Evolutionary conservation across 225 moss, liverwort and hornwort genomes (phyloP).

Genomic region (Polytrichum commune): DNA sequence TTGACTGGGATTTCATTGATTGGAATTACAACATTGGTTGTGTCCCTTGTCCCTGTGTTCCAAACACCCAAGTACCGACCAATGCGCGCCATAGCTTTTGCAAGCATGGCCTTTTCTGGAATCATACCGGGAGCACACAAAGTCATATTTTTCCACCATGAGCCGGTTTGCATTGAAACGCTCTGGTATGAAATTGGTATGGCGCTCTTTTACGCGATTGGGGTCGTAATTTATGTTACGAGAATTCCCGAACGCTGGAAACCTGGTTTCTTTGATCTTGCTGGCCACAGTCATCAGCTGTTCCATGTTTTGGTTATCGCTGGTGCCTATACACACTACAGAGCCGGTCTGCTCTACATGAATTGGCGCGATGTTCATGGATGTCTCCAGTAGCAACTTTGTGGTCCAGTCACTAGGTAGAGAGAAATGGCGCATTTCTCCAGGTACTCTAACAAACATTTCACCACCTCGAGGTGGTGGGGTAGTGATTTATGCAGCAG

Average conservation of each 20-base stretch:
- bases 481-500: too few species aligned
- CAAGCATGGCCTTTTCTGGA: constrained; percentile 55
- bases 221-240: constrained; percentile 48
- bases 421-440: too few species aligned
- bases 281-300: constrained; percentile 64
- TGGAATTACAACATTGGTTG: constrained; percentile 37
- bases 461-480: too few species aligned
- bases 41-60: constrained; percentile 38
- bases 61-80: constrained; percentile 49
- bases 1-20: constrained; percentile 38
- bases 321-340: constrained; percentile 64
- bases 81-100: constrained; percentile 45
- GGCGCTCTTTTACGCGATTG: constrained; percentile 49
- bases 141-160: constrained; percentile 33
- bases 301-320: constrained; percentile 61
- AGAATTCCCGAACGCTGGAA: constrained; percentile 60
- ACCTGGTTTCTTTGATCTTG: constrained; percentile 59
- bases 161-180: constrained; percentile 36
- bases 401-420: too few species aligned
- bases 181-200: constrained; percentile 47
- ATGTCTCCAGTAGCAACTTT: constrained; percentile 10
- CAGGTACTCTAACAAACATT: too few species aligned
- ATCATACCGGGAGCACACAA: constrained; percentile 55
- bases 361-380: constrained; percentile 56
- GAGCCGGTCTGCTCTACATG: constrained; percentile 48